A percentile compares a stretch with the other conserved stretches of the same genome.
phyloP scores from a whole-genome alignment of 2,329 filamentous ascomycete species.

The Phialemoniopsis sp. region DNA sequence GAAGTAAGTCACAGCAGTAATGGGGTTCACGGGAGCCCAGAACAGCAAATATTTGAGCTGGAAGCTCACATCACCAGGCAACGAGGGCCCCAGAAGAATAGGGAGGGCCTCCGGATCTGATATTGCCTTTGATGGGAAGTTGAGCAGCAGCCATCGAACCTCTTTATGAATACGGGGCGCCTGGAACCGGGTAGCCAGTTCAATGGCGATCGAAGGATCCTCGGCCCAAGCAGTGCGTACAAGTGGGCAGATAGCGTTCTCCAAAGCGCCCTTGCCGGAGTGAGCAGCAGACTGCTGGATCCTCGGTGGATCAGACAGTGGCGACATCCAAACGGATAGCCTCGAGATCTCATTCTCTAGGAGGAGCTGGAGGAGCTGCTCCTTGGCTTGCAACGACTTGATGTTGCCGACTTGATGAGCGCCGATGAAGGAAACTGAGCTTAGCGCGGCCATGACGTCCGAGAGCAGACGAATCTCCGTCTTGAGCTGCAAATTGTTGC shows the following conservation, averaged over 20 bases:
- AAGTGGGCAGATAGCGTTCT: slow-evolving; percentile 56
- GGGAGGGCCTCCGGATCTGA: slow-evolving; percentile 78
- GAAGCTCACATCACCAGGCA: slow-evolving; percentile 75
- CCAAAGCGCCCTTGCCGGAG: slow-evolving; percentile 31
- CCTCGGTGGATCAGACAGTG: slow-evolving; percentile 56
- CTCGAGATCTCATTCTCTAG: slow-evolving; percentile 81
- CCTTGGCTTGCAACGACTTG: slow-evolving; percentile 70
- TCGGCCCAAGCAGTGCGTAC: slow-evolving; percentile 84
- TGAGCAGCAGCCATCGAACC: slow-evolving; percentile 74
- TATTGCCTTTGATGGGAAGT: slow-evolving; percentile 78
- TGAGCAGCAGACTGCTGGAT: slow-evolving; percentile 32
- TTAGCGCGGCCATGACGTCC: slow-evolving; percentile 68
- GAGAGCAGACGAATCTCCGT: slow-evolving; percentile 80
- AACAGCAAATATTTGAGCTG: slow-evolving; percentile 93
- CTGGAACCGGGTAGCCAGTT: slow-evolving; percentile 76
- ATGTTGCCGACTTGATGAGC: slow-evolving; percentile 45
- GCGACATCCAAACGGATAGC: slow-evolving; percentile 85
- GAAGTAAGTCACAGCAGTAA: slow-evolving; percentile 91
- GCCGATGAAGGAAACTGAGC: slow-evolving; percentile 58
- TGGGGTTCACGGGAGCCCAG: slow-evolving; percentile 89
- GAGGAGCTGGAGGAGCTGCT: slow-evolving; percentile 75
- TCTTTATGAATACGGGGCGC: slow-evolving; percentile 69
- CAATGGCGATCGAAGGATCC: slow-evolving; percentile 80
- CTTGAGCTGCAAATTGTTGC: slow-evolving; percentile 88
- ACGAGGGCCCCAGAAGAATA: slow-evolving; percentile 69